Base-by-base conservation (phyloP, 768 basidiomycete species). In the Tulasnella sp. region DNA sequence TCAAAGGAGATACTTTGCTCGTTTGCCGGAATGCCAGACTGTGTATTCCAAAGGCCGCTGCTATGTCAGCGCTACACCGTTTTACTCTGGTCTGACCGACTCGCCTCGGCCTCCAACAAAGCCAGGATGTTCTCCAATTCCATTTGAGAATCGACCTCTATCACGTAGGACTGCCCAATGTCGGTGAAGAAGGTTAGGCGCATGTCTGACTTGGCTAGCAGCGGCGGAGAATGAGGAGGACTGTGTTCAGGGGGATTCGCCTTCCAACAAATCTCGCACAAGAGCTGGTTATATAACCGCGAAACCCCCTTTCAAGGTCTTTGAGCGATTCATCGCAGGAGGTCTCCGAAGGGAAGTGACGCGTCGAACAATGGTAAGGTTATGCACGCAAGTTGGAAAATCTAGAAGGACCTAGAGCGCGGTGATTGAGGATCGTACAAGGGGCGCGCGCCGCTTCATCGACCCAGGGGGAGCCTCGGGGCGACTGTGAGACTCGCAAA, bases 91-190 rank as follows among this genome's bases (percentile, higher is more conserved):
- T 32, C 52, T 59, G 44, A 37, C 67, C 52, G n/a, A 78, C 89
- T 79, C 79, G 94, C 96, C 87, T 98, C 95, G 0, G 90, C 95
- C 80, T 97, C 94, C n/a, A 97, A 84, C 69, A 98, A 83, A 14
- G 93, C 96, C 86, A 90, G 90, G 41, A 98, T 89, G 79, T 95
- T 91, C 83, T 93, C 91, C 35, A 98, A 86, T 79, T 92, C 89
- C 91, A 98, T 95, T 69, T 84, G 85, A 1, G 92, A 86, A 81
- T 95, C 93, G 76, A 97, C 92, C 78, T 98, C 95, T 67, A 96
- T 77, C 69, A 77, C 76, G 71, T 79, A 81, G 5, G 80, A 73
- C 62, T 78, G 73, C 26, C 80, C 81, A 36, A 77, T 77, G 62
- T 83, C 82, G 11, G 80, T 80, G 11, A 78, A 79, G 66, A 83